Evolutionary conservation across 192 early-diverging fungal genomes (phyloP).

Genomic region (Lobosporangium transversale): DNA sequence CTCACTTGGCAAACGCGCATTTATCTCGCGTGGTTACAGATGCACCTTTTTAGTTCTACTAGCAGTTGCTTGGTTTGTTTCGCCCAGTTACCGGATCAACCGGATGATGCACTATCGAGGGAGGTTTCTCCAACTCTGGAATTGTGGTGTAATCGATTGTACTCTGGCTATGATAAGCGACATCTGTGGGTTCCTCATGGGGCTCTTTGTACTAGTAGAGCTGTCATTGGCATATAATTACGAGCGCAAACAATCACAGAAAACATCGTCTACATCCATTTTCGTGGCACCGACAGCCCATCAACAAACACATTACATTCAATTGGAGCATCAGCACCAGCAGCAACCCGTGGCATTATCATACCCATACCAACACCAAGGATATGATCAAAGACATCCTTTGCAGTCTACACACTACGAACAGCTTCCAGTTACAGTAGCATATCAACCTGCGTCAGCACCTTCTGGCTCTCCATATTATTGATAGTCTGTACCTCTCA

Average conservation of each 20-base stretch:
- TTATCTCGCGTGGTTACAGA: neutral
- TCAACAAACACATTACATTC: slow-evolving; percentile 23
- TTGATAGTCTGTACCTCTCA: too few relatives aligned
- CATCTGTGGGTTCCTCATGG: slow-evolving; percentile 1
- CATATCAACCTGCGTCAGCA: neutral
- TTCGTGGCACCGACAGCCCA: neutral
- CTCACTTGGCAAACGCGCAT: neutral
- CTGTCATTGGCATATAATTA: neutral
- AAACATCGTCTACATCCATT: slow-evolving; percentile 7
- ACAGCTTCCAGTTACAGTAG: neutral
- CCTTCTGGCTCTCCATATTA: too few relatives aligned
- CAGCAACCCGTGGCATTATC: slow-evolving; percentile 5
- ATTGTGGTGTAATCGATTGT: neutral
- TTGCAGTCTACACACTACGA: slow-evolving; percentile 4
- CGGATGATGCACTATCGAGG: neutral
- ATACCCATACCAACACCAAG: slow-evolving; percentile 4
- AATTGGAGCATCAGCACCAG: slow-evolving; percentile 7
- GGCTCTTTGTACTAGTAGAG: neutral
- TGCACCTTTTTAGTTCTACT: slow-evolving; percentile 1
- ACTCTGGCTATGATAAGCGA: neutral
- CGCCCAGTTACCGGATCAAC: slow-evolving; percentile 11
- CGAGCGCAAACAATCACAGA: neutral
- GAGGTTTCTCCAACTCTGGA: neutral
- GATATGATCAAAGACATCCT: slow-evolving; percentile 5
- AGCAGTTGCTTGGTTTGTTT: slow-evolving; percentile 8